phyloP scores from a whole-genome alignment of 495 filamentous ascomycete genomes.

The Staphylotrichum longicolle region DNA sequence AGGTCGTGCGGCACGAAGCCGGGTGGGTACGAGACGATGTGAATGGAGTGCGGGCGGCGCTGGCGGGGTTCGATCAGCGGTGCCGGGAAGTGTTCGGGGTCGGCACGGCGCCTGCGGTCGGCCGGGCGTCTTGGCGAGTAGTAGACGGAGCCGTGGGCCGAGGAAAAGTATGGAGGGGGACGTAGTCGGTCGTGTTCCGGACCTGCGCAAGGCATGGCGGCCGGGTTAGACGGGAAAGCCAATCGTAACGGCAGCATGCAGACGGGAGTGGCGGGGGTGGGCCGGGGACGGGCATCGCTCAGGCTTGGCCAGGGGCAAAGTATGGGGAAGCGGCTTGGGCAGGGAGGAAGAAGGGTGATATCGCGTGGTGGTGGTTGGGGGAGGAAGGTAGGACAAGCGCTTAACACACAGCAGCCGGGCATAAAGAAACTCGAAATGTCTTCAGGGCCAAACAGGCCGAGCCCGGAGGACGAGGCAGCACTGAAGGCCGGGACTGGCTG shows the following conservation, averaged over 20 bases:
- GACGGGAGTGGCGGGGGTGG: constrained; percentile 1
- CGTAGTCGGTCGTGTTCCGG: constrained; percentile 34
- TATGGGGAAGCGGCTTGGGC: neutral
- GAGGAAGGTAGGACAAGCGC: constrained; percentile 3
- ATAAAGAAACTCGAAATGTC: constrained; percentile 27
- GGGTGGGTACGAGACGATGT: constrained; percentile 54
- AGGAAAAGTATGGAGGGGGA: constrained; percentile 37
- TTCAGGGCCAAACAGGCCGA: constrained; percentile 22
- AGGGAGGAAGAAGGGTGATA: neutral
- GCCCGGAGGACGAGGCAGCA: constrained; percentile 24
- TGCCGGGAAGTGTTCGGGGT: constrained; percentile 39
- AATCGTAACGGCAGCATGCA: constrained; percentile 20
- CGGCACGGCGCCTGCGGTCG: constrained; percentile 34
- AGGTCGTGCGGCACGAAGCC: constrained; percentile 52
- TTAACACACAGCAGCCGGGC: constrained; percentile 36
- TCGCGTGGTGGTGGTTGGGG: neutral
- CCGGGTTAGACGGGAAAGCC: constrained; percentile 27
- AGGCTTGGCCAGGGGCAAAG: too few relatives aligned
- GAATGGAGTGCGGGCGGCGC: constrained; percentile 54
- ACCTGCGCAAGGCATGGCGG: constrained; percentile 30
- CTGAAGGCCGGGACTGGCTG: constrained; percentile 27
- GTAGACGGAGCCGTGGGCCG: constrained; percentile 41
- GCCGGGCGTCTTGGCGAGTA: constrained; percentile 39
- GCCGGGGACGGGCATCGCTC: constrained; percentile 8
- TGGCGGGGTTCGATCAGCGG: constrained; percentile 52